phyloP scores from a whole-genome alignment of 495 filamentous ascomycete genomes.

The Podospora australis region DNA sequence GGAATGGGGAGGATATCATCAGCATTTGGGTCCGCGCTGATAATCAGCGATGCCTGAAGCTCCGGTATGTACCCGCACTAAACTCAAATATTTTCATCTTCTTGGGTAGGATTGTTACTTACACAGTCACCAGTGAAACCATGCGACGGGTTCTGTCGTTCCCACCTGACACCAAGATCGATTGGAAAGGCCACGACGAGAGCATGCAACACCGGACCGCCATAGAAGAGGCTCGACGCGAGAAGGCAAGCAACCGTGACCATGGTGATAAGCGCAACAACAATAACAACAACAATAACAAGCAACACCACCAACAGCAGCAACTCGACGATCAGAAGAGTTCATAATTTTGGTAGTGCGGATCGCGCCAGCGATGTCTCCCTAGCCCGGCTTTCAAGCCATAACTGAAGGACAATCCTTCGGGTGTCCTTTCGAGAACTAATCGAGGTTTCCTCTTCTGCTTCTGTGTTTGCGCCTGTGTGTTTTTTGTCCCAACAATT shows the following conservation, averaged over 20 bases:
- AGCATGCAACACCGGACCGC: conserved; percentile 76
- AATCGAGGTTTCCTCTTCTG: too few species aligned
- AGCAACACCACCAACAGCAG: conserved; percentile 24
- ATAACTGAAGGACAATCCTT: too few species aligned
- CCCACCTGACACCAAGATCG: conserved; percentile 80
- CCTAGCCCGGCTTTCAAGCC: too few species aligned
- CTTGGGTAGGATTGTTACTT: too few species aligned
- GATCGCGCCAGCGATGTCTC: too few species aligned
- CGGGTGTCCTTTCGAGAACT: too few species aligned
- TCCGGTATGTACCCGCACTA: conserved; percentile 54
- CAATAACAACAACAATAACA: conserved; percentile 19
- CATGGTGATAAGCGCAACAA: conserved; percentile 37
- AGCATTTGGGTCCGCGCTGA: conserved; percentile 95
- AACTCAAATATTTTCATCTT: not conserved
- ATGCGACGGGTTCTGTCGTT: conserved; percentile 83
- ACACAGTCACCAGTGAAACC: conserved; percentile 59
- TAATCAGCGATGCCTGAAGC: conserved; percentile 90
- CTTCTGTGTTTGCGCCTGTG: too few species aligned
- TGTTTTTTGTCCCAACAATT: too few species aligned
- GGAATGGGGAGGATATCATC: conserved; percentile 92
- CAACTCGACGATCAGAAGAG: conserved; percentile 19
- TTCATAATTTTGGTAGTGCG: conserved; percentile 15
- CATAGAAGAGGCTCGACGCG: conserved; percentile 75
- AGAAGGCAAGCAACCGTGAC: conserved; percentile 53
- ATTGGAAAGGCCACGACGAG: conserved; percentile 86